These are phyloP conservation scores for Pseudogymnoascus sp. DNA, from an alignment of 2,329 filamentous ascomycete genomes.

Conservation along the genomic window DNA sequence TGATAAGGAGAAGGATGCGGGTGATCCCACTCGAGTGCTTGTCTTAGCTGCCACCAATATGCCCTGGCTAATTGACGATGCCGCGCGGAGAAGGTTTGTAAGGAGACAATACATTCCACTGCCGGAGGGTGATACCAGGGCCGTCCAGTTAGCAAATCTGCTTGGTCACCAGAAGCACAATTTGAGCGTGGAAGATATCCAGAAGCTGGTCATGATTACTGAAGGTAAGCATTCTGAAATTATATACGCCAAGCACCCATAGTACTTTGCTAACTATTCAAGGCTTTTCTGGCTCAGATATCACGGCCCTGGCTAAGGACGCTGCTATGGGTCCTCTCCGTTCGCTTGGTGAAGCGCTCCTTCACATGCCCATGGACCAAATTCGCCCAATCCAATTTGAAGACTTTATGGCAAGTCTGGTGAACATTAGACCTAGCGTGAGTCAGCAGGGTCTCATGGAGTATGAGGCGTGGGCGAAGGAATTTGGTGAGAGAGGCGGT, in stretches of 20 bases:
- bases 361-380: slow-evolving; percentile 90
- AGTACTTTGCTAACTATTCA: slow-evolving; percentile 17
- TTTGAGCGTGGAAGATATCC: slow-evolving; percentile 65
- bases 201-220: slow-evolving; percentile 68
- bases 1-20: slow-evolving; percentile 60
- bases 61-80: slow-evolving; percentile 97
- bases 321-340: slow-evolving; percentile 94
- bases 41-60: slow-evolving; percentile 94
- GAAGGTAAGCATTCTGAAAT: slow-evolving; percentile 57
- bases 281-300: slow-evolving; percentile 98
- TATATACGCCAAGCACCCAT: neutral
- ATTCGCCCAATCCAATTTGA: slow-evolving; percentile 77
- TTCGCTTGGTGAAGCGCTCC: slow-evolving; percentile 79
- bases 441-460: slow-evolving; percentile 76
- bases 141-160: slow-evolving; percentile 70
- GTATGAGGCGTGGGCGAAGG: slow-evolving; percentile 89
- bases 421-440: slow-evolving; percentile 83
- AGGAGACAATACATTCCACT: slow-evolving; percentile 92
- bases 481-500: slow-evolving; percentile 88
- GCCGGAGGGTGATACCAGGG: slow-evolving; percentile 76
- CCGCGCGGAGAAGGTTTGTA: slow-evolving; percentile 83
- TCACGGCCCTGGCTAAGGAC: slow-evolving; percentile 93
- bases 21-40: slow-evolving; percentile 81
- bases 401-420: slow-evolving; percentile 80
- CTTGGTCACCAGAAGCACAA: slow-evolving; percentile 83